These are phyloP conservation scores for Omphalotus guepiniiformis DNA, from an alignment of 768 basidiomycete species.

Conservation along the genomic window DNA sequence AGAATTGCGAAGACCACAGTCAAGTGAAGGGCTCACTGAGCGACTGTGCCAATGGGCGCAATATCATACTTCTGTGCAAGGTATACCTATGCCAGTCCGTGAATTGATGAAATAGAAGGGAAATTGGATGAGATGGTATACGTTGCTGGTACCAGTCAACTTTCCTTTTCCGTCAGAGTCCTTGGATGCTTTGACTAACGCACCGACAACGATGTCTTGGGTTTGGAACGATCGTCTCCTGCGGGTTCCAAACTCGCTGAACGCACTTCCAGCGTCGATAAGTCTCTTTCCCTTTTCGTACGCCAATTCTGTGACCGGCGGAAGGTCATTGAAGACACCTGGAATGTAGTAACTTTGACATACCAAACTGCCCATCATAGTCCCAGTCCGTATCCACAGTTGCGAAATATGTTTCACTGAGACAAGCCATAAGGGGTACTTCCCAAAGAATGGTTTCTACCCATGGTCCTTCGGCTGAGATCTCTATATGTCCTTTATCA, in stretches of 20 bases:
- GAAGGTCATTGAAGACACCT: constrained; percentile 32
- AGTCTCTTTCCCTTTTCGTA: constrained; percentile 66
- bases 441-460: constrained; percentile 90
- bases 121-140: constrained; percentile 38
- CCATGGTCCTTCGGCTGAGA: constrained; percentile 74
- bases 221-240: constrained; percentile 67
- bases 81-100: constrained; percentile 51
- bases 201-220: constrained; percentile 75
- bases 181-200: constrained; percentile 61
- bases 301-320: too few relatives aligned
- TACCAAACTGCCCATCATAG: constrained; percentile 79
- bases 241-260: constrained; percentile 88
- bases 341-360: constrained; percentile 2
- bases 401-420: constrained; percentile 87
- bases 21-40: constrained; percentile 57
- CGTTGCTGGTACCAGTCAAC: constrained; percentile 88
- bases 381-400: constrained; percentile 77
- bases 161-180: constrained; percentile 45
- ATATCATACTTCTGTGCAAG: constrained; percentile 75
- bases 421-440: constrained; percentile 88
- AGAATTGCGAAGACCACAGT: not conserved
- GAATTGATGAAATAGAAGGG: constrained; percentile 4
- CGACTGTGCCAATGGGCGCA: constrained; percentile 74
- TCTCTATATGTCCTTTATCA: constrained; percentile 59
- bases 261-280: constrained; percentile 56